Evolutionary conservation across 139 green algal genomes (phyloP), one percentile per base, ranked within the genome.

Genomic region (Coelastrella sp.): DNA sequence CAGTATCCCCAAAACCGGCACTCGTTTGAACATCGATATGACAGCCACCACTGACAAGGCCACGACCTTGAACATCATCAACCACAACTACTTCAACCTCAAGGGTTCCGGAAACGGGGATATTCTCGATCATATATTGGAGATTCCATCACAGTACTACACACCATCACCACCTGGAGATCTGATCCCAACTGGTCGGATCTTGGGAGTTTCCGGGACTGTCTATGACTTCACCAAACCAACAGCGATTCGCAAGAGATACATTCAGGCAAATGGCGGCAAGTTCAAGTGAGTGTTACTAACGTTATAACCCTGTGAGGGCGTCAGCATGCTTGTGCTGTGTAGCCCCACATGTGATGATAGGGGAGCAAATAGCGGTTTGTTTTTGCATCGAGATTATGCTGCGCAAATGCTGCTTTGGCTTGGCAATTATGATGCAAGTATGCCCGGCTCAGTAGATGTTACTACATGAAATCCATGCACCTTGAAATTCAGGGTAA

Each of bases 31-130:
- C 57, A 83, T 83, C 38, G 37, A 27, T 11, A 57, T 71, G 23
- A 71, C 8, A 25, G 78, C 78, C 60, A 84, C 60, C 30, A 84
- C 62, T 21, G 78, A 84, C 78, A 76, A 75, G 43, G 9, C 78
- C 13, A 84, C 78, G 23, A n/a, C 60, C 3, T 13, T 84, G 11
- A 84, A 71, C 41, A 45, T 84, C 17, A 48, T 84, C 41, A 69
- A 84, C 35, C 78, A 84, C 60, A 45, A 64, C 37, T 84, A 84
- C 38, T 84, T 84, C 78, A 84, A 84, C 78, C 62, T 84, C 11
- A 84, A 84, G 43, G 78, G 78, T 5, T 34, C 78, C 17, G 78
- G 78, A 48, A 64, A 45, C 5, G 59, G 45, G 23, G 27, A 40
- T 15, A 68, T 66, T 0, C 8, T 82, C 50, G 45, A 64, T 57